A percentile compares a stretch with the other conserved stretches of the same genome.
Conservation (phyloP, 2,329 filamentous ascomycete species). For the Pleoardoris graminearum region DNA sequence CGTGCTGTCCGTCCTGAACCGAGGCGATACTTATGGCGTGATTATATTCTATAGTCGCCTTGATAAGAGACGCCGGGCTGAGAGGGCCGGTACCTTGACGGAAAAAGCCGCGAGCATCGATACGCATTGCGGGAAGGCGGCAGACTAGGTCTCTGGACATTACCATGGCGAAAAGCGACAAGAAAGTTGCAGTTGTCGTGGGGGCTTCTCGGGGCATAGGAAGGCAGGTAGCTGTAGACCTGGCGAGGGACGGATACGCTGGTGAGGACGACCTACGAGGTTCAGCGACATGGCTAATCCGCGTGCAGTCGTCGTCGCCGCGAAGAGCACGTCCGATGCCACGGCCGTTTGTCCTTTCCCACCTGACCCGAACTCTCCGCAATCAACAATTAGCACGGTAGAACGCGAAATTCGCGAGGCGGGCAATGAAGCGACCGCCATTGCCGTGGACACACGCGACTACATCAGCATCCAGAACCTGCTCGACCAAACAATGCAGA, state of each 20-base stretch:
- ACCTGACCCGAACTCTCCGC: constrained; percentile 73
- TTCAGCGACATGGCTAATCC: constrained; percentile 7
- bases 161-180: constrained; percentile 17
- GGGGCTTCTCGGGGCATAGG: constrained; percentile 82
- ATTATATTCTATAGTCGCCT: not conserved
- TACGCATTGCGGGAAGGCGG: too few relatives aligned
- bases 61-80: too few relatives aligned
- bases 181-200: constrained; percentile 69
- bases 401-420: constrained; percentile 70
- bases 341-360: constrained; percentile 63
- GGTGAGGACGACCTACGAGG: constrained; percentile 52
- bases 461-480: constrained; percentile 64
- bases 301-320: constrained; percentile 72
- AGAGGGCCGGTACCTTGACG: too few relatives aligned
- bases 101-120: too few relatives aligned
- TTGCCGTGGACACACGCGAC: constrained; percentile 71
- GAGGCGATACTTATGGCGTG: not conserved
- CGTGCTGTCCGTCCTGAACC: constrained; percentile 4
- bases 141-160: too few relatives aligned
- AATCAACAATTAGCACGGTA: constrained; percentile 81
- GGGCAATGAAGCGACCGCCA: constrained; percentile 66
- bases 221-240: constrained; percentile 75
- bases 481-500: constrained; percentile 60
- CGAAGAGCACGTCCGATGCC: constrained; percentile 72
- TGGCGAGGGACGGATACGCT: constrained; percentile 70